phyloP scores from a whole-genome alignment of 2,329 filamentous ascomycete species.

The Cercospora sojina region DNA sequence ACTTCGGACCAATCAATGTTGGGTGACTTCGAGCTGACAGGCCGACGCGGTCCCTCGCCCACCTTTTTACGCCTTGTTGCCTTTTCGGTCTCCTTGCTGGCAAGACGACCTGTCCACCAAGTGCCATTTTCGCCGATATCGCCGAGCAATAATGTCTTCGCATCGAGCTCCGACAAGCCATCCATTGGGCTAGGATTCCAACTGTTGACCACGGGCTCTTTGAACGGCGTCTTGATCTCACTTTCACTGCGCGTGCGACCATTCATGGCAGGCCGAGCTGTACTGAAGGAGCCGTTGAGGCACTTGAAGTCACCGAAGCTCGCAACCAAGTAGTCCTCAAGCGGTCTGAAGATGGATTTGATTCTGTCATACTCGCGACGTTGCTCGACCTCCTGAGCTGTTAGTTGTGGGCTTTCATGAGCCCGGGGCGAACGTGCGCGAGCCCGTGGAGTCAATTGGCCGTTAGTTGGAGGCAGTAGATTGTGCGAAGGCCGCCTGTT shows the following conservation, averaged over 20 bases:
- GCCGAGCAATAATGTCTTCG: constrained; percentile 71
- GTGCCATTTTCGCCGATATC: constrained; percentile 77
- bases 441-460: constrained; percentile 6
- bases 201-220: constrained; percentile 31
- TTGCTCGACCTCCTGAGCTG: constrained; percentile 31
- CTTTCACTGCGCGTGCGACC: constrained; percentile 48
- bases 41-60: constrained; percentile 32
- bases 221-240: constrained; percentile 40
- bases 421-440: constrained; percentile 26
- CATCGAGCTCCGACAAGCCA: constrained; percentile 63
- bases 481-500: constrained; percentile 28
- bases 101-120: constrained; percentile 70
- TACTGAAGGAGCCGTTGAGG: constrained; percentile 74
- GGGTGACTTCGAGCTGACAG: constrained; percentile 61
- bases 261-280: constrained; percentile 45
- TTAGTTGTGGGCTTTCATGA: constrained; percentile 30
- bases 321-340: constrained; percentile 74
- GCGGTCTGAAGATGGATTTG: constrained; percentile 66
- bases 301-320: constrained; percentile 69
- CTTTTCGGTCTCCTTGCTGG: constrained; percentile 37
- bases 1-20: constrained; percentile 73
- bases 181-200: constrained; percentile 39
- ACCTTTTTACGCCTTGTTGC: constrained; percentile 31
- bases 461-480: constrained; percentile 26
- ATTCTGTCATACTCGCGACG: constrained; percentile 40